Evolutionary conservation across 1,284 basidiomycete genomes (phyloP), one percentile per base, ranked within the genome.

Genomic region (Sanghuangporus baumii): DNA sequence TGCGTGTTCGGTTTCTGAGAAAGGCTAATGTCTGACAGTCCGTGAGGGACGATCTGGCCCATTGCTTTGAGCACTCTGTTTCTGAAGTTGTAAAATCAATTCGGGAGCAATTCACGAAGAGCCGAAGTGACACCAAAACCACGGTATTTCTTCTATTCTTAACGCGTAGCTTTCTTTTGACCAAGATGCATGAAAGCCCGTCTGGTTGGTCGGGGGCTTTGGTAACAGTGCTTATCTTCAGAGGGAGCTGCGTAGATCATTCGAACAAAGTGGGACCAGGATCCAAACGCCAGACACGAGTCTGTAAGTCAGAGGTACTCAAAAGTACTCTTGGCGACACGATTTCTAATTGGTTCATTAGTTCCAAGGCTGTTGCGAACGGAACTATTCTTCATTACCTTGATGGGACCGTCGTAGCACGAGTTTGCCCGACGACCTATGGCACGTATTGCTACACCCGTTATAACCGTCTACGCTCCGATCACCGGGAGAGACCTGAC

Each of bases 321-420:
- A 14, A 2, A 23, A n/a, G 9, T 7, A n/a, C 11, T 46, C 26
- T 31, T 31, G 26, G n/a, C 40, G 18, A 18, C 16, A n/a, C 20
- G 43, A n/a, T 18, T 2, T 46, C 16, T 46, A 2, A 46, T 18
- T 46, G 3, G 11, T 11, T 8, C 16, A 31, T 16, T 66, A 90
- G 88, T n/a, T 89, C 89, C n/a, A 91, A 91, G 72, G 88, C 88
- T 8, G 89, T 91, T 6, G 88, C 89, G 37, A 88, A 91, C 67
- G 88, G 89, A 18, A 87, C 88, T 1, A 83, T 91, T 66, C 87
- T 88, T 14, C 90, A 90, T 74, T 90, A 88, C 72, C 88, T 87
- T 66, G 89, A 91, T 69, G 88, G 90, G 64, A 85, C 88, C 67
- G 88, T 91, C 63, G 86, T 86, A 8, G 86, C 87, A 38, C 81